These are phyloP conservation scores for Gorgonomyces haynaldii DNA, from an alignment of 192 early-diverging fungal species.

Conservation along the genomic window DNA sequence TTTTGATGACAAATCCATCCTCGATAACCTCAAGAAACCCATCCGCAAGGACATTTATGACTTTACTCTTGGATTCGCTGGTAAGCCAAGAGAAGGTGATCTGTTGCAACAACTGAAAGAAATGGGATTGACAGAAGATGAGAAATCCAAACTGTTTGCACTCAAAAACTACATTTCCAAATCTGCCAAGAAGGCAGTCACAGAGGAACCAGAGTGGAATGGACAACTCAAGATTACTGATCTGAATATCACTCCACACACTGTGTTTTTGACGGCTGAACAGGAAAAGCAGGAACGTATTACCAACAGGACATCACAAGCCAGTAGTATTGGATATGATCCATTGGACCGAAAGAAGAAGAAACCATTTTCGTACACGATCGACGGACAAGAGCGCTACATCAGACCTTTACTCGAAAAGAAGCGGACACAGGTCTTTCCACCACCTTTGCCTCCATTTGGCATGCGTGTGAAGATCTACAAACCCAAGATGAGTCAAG, in stretches of 20 bases:
- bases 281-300: too few relatives aligned
- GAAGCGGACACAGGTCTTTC: slow-evolving; percentile 27
- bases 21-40: slow-evolving; percentile 58
- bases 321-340: neutral
- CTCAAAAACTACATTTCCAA: slow-evolving; percentile 73
- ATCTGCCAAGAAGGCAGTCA: slow-evolving; percentile 24
- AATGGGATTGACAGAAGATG: slow-evolving; percentile 63
- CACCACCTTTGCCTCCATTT: slow-evolving; percentile 28
- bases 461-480: slow-evolving; percentile 14
- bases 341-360: too few relatives aligned
- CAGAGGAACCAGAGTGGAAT: neutral
- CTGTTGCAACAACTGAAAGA: slow-evolving; percentile 35
- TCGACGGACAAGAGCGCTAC: slow-evolving; percentile 23
- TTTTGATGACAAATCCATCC: slow-evolving; percentile 44
- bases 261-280: slow-evolving; percentile 34
- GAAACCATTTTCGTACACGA: too few relatives aligned
- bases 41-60: slow-evolving; percentile 52
- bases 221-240: slow-evolving; percentile 1
- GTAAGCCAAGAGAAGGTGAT: slow-evolving; percentile 13
- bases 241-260: slow-evolving; percentile 4
- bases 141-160: slow-evolving; percentile 58
- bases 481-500: neutral
- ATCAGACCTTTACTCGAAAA: slow-evolving; percentile 23
- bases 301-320: too few relatives aligned
- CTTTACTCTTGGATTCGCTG: slow-evolving; percentile 43